These are phyloP conservation scores for Ettlia oleoabundans DNA, from an alignment of 139 green algal genomes.

Conservation along the genomic window DNA sequence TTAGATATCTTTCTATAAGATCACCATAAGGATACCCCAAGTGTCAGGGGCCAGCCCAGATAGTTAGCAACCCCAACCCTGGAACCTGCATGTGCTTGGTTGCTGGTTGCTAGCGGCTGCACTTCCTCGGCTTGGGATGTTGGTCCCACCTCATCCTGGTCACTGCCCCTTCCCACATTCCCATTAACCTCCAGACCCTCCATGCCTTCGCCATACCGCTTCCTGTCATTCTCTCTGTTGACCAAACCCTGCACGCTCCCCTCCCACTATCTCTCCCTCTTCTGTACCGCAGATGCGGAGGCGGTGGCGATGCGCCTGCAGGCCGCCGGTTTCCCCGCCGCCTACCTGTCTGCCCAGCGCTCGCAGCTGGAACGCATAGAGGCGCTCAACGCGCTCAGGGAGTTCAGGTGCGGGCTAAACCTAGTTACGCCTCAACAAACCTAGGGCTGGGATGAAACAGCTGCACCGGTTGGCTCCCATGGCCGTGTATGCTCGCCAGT, in stretches of 20 bases:
- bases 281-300: slow-evolving; percentile 59
- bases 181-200: too few relatives aligned
- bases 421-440: not conserved
- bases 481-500: too few relatives aligned
- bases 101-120: too few relatives aligned
- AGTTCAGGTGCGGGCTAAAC: slow-evolving; percentile 48
- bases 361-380: slow-evolving; percentile 64
- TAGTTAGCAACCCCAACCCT: too few relatives aligned
- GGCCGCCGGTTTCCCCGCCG: slow-evolving; percentile 65
- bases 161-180: too few relatives aligned
- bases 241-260: not conserved
- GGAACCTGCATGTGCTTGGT: too few relatives aligned
- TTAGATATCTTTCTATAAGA: not conserved
- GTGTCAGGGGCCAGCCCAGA: too few relatives aligned
- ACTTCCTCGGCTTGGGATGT: too few relatives aligned
- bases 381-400: slow-evolving; percentile 67
- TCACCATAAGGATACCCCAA: too few relatives aligned
- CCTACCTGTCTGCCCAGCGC: slow-evolving; percentile 65
- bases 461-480: not conserved
- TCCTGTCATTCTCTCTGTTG: too few relatives aligned
- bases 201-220: too few relatives aligned
- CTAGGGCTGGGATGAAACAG: not conserved
- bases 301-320: slow-evolving; percentile 61
- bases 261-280: not conserved
- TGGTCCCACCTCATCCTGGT: not conserved